Percentiles rank a stretch among this genome's conserved stretches.
Conservation (phyloP, 129 eudicot genomes). For the Solidago caesia region DNA sequence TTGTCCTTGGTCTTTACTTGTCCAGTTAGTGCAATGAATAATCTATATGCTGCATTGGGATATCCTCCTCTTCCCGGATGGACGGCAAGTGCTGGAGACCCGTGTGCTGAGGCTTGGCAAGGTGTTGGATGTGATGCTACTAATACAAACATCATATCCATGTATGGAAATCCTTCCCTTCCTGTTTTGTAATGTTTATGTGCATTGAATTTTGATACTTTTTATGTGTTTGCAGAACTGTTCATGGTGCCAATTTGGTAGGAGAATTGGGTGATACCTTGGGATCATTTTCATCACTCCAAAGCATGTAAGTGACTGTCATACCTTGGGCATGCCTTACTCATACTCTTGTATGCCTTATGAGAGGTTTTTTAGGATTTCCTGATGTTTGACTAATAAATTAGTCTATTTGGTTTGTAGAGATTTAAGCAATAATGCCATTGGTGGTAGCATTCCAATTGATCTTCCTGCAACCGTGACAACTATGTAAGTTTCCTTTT, state of each 20-base stretch:
- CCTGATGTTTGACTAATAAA: constrained; percentile 10
- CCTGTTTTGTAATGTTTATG: neutral
- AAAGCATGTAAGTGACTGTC: constrained; percentile 51
- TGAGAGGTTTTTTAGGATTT: neutral
- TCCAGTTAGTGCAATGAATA: constrained; percentile 85
- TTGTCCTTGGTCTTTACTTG: constrained; percentile 20
- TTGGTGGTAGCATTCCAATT: constrained; percentile 78
- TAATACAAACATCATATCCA: constrained; percentile 47
- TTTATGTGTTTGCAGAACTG: constrained; percentile 45
- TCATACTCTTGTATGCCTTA: neutral
- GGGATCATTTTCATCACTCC: constrained; percentile 70
- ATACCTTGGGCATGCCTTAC: no score
- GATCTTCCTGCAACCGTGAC: constrained; percentile 60
- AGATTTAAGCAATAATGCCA: constrained; percentile 67
- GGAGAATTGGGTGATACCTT: constrained; percentile 83
- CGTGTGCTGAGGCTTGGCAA: constrained; percentile 86
- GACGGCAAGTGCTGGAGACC: constrained; percentile 90
- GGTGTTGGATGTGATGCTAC: constrained; percentile 68
- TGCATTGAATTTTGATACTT: neutral
- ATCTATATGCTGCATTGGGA: constrained; percentile 64
- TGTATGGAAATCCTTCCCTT: constrained; percentile 44
- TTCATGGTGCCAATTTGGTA: constrained; percentile 73
- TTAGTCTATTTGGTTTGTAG: constrained; percentile 43
- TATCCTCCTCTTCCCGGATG: constrained; percentile 87
- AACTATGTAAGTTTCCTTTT: constrained; percentile 52